These are phyloP conservation scores for Colletotrichum noveboracense DNA, from an alignment of 2,329 filamentous ascomycete genomes.

Conservation along the genomic window DNA sequence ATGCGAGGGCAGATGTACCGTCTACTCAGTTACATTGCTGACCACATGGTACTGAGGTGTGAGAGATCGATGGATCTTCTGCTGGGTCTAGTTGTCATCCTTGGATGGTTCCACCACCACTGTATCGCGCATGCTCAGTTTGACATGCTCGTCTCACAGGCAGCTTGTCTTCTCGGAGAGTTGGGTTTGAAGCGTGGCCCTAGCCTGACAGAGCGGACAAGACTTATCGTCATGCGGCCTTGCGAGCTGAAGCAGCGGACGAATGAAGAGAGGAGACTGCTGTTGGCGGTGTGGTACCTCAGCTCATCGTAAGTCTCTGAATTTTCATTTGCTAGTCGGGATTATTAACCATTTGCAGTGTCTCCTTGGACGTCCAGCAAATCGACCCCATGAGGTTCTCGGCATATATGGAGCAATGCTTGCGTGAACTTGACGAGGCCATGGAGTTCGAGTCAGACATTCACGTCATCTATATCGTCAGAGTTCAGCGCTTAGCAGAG, in stretches of 20 bases:
- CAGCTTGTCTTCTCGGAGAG: conserved; percentile 51
- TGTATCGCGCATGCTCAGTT: conserved; percentile 59
- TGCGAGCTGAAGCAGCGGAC: conserved; percentile 43
- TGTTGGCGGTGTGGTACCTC: conserved; percentile 60
- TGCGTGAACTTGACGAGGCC: conserved; percentile 47
- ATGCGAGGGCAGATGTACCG: conserved; percentile 57
- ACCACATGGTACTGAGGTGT: conserved; percentile 54
- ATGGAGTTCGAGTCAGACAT: conserved; percentile 53
- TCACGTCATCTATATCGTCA: conserved; percentile 50
- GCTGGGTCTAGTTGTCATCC: conserved; percentile 52
- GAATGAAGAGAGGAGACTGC: conserved; percentile 56
- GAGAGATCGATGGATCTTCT: conserved; percentile 56
- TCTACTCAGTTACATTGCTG: conserved; percentile 50
- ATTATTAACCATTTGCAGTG: conserved; percentile 31
- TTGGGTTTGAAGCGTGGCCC: conserved; percentile 50
- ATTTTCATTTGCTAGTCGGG: accelerated
- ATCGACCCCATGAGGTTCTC: conserved; percentile 57
- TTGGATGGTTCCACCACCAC: conserved; percentile 60
- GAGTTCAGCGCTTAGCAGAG: conserved; percentile 55
- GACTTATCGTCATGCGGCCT: conserved; percentile 46
- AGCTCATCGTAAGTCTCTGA: conserved; percentile 50
- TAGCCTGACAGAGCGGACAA: conserved; percentile 44
- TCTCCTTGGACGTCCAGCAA: conserved; percentile 46
- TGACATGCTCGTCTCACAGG: conserved; percentile 54
- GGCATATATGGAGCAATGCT: conserved; percentile 55